phyloP scores from a whole-genome alignment of 495 filamentous ascomycete species.

The Cercophora samala region DNA sequence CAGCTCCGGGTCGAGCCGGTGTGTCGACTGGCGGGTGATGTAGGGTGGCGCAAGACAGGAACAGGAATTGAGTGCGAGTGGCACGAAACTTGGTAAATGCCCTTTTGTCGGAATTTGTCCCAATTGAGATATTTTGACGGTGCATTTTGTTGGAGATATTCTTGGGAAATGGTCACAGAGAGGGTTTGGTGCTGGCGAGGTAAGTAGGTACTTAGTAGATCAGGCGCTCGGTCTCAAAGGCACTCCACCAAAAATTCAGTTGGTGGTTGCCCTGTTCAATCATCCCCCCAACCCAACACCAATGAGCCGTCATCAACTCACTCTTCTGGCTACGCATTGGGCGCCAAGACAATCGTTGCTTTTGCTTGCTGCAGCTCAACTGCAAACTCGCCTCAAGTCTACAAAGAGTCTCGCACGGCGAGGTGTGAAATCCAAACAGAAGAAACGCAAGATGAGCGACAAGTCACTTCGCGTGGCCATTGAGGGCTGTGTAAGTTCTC shows the following conservation, averaged over 20 bases:
- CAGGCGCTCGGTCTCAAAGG: background rate
- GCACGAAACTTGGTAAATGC: background rate
- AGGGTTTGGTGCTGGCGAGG: background rate
- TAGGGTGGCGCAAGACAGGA: background rate
- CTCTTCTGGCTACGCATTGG: background rate
- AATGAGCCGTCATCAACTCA: background rate
- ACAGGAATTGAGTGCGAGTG: background rate
- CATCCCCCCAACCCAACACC: background rate
- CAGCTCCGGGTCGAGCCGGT: background rate
- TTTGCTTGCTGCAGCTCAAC: background rate
- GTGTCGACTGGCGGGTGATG: background rate
- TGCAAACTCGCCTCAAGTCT: background rate
- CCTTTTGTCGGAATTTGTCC: constrained; percentile 1
- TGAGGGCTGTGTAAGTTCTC: constrained; percentile 74
- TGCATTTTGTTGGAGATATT: background rate
- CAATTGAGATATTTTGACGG: background rate
- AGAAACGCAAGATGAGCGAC: background rate
- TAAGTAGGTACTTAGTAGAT: too few relatives aligned
- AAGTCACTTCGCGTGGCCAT: constrained; percentile 51
- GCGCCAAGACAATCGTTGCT: background rate
- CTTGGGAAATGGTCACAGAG: background rate
- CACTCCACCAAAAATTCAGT: background rate
- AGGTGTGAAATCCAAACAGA: background rate
- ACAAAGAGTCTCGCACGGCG: background rate
- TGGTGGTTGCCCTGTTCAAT: background rate